Conservation (phyloP, 345 rosid genomes). For the Lepidium africanum region DNA sequence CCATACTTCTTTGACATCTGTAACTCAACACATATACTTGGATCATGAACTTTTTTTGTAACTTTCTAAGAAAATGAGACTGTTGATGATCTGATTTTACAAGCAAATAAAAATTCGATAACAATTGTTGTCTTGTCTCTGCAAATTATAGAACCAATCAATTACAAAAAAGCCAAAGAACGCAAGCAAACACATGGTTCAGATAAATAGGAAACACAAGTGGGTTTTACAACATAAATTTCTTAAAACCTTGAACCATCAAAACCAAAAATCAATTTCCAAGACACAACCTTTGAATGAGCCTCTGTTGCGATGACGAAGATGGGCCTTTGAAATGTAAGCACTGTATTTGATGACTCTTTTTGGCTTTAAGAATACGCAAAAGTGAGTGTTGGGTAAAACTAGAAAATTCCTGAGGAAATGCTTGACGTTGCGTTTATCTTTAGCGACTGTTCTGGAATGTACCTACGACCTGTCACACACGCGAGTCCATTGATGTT, state of each 20-base stretch:
- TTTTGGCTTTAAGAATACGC: not conserved
- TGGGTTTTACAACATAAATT: conserved; percentile 19
- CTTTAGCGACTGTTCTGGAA: conserved; percentile 82
- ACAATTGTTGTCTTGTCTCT: not conserved
- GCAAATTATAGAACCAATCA: conserved; percentile 2
- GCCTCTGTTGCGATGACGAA: conserved; percentile 5
- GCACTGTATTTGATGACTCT: conserved; percentile 17
- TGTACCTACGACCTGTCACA: conserved; percentile 70
- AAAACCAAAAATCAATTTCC: conserved; percentile 6
- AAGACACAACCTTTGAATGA: not conserved
- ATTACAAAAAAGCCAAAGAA: not conserved
- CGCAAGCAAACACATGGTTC: conserved; percentile 14
- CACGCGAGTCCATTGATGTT: conserved; percentile 1
- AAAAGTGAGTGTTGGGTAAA: conserved; percentile 1
- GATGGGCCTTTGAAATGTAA: not conserved
- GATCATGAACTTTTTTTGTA: not conserved
- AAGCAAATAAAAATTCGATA: not conserved
- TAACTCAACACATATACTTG: not conserved
- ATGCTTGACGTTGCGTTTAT: conserved; percentile 91
- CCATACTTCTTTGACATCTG: not conserved
- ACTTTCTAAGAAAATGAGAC: not conserved
- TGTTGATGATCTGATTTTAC: not conserved
- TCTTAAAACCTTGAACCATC: conserved; percentile 14
- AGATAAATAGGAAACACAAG: conserved; percentile 9
- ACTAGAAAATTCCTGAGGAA: conserved; percentile 60